Base-by-base conservation (phyloP, 1,284 basidiomycete species). In the Macrocystidia cucumis region DNA sequence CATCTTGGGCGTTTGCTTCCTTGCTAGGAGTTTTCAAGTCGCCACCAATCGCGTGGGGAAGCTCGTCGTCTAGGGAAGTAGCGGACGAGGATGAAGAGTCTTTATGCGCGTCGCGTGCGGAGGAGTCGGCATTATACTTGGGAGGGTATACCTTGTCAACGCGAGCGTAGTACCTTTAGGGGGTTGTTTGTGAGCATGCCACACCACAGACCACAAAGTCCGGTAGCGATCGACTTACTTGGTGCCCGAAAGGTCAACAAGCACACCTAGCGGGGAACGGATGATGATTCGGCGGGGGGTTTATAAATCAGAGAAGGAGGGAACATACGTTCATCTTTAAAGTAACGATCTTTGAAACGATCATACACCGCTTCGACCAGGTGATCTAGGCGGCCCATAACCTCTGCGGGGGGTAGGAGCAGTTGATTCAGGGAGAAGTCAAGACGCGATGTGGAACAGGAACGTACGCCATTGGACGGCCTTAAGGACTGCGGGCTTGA, bases 381-480 rank as follows among this genome's bases (percentile, higher is more conserved):
- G 49, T 89, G 84, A 62, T 98, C 95, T 39, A 98, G 69, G 43
- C 95, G 84, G 27, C 93, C 92, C 59, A 96, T 88, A 46, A 97
- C 85, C 76, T 91, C 92, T 96, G 59, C 26, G 46, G 47, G 44
- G n/a, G n/a, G 38, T 43, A 42, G 38, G 38, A 34, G 32, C 14
- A 18, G 32, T 37, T 36, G 38, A 56, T 44, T 19, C 40, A 28
- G 16, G 23, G 8, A 25, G 16, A 29, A 43, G 37, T 37, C 24
- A 36, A 39, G 25, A 44, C 38, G 34, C 22, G 36, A 44, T 47
- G 39, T 29, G 34, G 38, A 45, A 20, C 28, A 35, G 26, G 26
- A 38, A 83, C 92, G 50, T 59, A 95, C 91, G 90, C 78, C 92
- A 98, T 70, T 98, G 95, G 39, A 95, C 91, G 12, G 89, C 80